These are phyloP conservation scores for Pseudopediastrum boryanum DNA, from an alignment of 139 green algal genomes.

Conservation along the genomic window DNA sequence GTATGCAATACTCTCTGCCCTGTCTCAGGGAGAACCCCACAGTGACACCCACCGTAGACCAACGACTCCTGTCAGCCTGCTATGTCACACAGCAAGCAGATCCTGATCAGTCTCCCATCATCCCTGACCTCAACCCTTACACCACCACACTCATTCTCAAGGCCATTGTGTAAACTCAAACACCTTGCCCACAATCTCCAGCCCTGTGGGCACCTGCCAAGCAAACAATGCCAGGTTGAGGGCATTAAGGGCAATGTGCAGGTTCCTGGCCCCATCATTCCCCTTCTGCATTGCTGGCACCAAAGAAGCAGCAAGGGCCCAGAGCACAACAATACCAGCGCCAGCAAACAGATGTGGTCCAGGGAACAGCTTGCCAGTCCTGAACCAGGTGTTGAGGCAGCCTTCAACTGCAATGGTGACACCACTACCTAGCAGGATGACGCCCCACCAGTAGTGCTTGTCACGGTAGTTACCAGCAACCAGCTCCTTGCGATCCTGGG, in stretches of 20 bases:
- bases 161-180: constrained; percentile 69
- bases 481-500: constrained; percentile 93
- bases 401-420: constrained; percentile 86
- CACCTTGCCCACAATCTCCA: constrained; percentile 96
- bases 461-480: constrained; percentile 78
- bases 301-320: constrained; percentile 89
- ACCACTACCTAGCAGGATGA: constrained; percentile 88
- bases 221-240: constrained; percentile 90
- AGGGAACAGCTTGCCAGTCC: constrained; percentile 96
- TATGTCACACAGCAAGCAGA: too few species aligned
- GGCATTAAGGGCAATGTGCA: constrained; percentile 93
- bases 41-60: too few species aligned
- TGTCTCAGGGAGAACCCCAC: too few species aligned
- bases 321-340: constrained; percentile 88
- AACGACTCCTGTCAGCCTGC: too few species aligned
- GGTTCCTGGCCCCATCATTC: constrained; percentile 85
- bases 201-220: constrained; percentile 93
- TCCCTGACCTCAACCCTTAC: too few species aligned
- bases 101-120: too few species aligned
- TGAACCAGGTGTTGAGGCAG: constrained; percentile 93
- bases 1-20: too few species aligned
- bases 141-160: too few species aligned
- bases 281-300: constrained; percentile 97
- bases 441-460: constrained; percentile 84
- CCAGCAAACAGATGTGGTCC: constrained; percentile 97